Base-by-base conservation (phyloP, 306 rosid species). In the Citrullus amarus region DNA sequence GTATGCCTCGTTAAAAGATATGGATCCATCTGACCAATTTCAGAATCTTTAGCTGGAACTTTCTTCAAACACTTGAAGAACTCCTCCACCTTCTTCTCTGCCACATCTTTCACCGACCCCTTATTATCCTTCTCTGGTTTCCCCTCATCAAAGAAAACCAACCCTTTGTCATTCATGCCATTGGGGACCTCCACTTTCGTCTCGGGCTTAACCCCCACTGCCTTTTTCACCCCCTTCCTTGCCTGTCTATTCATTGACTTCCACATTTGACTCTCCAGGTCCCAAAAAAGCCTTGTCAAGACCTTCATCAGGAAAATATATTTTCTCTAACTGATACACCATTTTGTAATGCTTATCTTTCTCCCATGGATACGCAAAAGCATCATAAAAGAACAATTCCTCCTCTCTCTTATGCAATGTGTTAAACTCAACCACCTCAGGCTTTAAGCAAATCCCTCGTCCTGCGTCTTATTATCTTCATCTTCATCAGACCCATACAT, bases 321-420 rank as follows among this genome's bases (percentile, higher is more conserved):
- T 94, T 79, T 90, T 94, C 91, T 94, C 98, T 78, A 94, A 80
- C 83, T 89, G 96, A 79, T 94, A 89, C 57, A 94, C 95, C 98
- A 94, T 94, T 87, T 83, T 89, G 73, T 94, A 94, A 76, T 94
- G 98, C 86, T 89, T 94, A 20, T 86, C 92, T 82, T 94, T 94
- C 85, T 94, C 98, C 98, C 98, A 94, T 0, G 98, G 98, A 79
- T 90, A 92, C 1, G 88, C 57, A 59, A 94, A 88, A 0, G 97
- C 75, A 48, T 94, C 97, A 36, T 92, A 87, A 69, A 94, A 92
- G 81, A 85, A 81, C 77, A 95, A 80, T 79, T 92, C 98, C 77
- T 95, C 98, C 78, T 95, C 97, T 70, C 96, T 87, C 84, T 82
- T 80, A 48, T 88, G 96, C 86, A 92, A 71, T 4, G 88, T 88